Evolutionary conservation across 441 rosid species (phyloP).

Genomic region (Breynia disticha): DNA sequence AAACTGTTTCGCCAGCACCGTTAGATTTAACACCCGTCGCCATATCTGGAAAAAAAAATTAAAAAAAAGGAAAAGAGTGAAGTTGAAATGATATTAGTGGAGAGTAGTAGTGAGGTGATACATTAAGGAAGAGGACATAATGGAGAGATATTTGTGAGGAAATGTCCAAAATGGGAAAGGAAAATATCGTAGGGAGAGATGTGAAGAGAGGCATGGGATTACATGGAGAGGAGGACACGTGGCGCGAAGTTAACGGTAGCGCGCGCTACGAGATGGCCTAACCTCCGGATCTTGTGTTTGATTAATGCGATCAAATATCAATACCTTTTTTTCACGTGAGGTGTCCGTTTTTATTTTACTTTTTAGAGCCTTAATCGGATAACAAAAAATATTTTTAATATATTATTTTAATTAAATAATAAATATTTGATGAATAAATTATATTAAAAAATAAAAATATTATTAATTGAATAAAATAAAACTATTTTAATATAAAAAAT

Average conservation of each 20-base stretch:
- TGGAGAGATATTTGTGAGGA: conserved; percentile 14
- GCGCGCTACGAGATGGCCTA: background rate
- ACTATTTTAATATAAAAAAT: no score
- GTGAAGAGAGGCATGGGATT: background rate
- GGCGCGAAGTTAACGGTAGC: conserved; percentile 3
- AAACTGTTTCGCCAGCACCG: conserved; percentile 18
- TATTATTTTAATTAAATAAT: no score
- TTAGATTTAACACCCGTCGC: conserved; percentile 24
- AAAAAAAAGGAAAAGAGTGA: background rate
- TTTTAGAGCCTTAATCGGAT: no score
- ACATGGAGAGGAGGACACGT: conserved; percentile 10
- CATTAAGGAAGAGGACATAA: background rate
- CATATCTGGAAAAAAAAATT: conserved; percentile 24
- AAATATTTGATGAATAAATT: no score
- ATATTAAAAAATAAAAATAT: no score
- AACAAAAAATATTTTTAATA: no score
- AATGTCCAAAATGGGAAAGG: conserved; percentile 7
- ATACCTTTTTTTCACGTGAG: no score
- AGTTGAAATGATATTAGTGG: background rate
- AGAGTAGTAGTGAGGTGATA: no score
- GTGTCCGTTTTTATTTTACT: no score
- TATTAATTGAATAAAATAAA: no score
- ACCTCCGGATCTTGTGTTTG: conserved; percentile 12
- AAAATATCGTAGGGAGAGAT: conserved; percentile 4
- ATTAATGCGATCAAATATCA: background rate